phyloP scores from a whole-genome alignment of 768 basidiomycete species.

The Dioszegia hungarica region DNA sequence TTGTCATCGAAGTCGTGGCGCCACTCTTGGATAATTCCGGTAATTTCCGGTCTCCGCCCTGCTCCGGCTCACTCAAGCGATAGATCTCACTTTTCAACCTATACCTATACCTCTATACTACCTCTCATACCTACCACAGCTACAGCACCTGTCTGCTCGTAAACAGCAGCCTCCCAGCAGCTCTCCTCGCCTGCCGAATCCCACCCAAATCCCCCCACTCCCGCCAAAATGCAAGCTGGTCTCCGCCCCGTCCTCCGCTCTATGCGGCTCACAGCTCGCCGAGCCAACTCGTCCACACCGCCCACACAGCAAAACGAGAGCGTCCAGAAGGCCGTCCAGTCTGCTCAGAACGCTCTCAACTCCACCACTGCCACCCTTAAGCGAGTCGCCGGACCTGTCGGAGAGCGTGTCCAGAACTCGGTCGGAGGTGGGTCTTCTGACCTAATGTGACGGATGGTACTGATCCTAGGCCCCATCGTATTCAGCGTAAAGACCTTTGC shows the following conservation, averaged over 20 bases:
- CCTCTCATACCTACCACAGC: no score
- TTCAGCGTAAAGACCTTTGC: conserved; percentile 47
- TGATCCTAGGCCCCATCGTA: conserved; percentile 41
- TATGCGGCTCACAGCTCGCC: conserved; percentile 26
- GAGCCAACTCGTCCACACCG: conserved; percentile 27
- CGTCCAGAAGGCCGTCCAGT: conserved; percentile 44
- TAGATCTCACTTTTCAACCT: background rate
- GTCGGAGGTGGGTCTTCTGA: conserved; percentile 40
- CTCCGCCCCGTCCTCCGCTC: conserved; percentile 23
- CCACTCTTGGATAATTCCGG: conserved; percentile 3
- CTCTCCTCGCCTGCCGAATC: background rate
- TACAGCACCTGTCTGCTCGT: background rate
- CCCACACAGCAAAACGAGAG: conserved; percentile 32
- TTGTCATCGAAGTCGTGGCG: background rate
- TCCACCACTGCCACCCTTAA: conserved; percentile 37
- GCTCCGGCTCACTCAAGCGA: background rate
- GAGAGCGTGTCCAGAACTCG: conserved; percentile 38
- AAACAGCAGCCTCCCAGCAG: background rate
- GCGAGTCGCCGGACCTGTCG: conserved; percentile 47
- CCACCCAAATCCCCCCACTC: background rate
- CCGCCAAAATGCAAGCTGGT: conserved; percentile 17
- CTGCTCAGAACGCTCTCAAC: conserved; percentile 39
- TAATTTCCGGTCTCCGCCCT: background rate
- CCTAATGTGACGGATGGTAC: background rate
- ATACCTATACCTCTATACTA: no score